phyloP scores from a whole-genome alignment of 2,329 filamentous ascomycete genomes.

The Rachicladosporium sp. region DNA sequence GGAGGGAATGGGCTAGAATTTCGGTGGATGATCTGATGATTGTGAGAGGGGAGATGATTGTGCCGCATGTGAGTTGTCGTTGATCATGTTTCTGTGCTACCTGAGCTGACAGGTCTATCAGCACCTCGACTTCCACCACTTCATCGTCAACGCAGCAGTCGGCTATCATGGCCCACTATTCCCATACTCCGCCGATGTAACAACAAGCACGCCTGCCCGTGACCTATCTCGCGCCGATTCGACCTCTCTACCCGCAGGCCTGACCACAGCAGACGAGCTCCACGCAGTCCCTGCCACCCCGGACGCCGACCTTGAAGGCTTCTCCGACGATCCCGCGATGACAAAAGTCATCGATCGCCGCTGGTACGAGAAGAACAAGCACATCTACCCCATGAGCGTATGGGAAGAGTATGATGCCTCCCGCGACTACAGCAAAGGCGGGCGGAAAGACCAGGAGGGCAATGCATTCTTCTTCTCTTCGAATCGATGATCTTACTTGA shows the following conservation, averaged over 20 bases:
- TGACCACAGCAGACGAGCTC: constrained; percentile 4
- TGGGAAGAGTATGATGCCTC: constrained; percentile 94
- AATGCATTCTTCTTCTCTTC: constrained; percentile 67
- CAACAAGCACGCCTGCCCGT: constrained; percentile 27
- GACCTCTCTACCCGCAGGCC: constrained; percentile 8
- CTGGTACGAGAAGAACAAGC: constrained; percentile 97
- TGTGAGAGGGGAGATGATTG: constrained; percentile 77
- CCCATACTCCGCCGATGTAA: constrained; percentile 50
- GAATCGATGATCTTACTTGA: not conserved
- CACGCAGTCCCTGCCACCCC: constrained; percentile 12
- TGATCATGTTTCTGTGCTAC: constrained; percentile 1
- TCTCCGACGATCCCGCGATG: constrained; percentile 59
- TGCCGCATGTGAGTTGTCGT: constrained; percentile 66
- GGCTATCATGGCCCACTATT: constrained; percentile 70
- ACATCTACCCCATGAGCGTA: constrained; percentile 90
- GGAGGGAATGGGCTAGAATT: constrained; percentile 80
- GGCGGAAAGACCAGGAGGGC: constrained; percentile 72
- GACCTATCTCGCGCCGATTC: constrained; percentile 6
- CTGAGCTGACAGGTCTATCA: constrained; percentile 26
- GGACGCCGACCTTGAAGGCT: constrained; percentile 55
- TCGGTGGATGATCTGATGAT: constrained; percentile 93
- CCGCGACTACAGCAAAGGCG: constrained; percentile 66
- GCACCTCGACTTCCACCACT: constrained; percentile 97
- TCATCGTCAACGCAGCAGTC: constrained; percentile 75
- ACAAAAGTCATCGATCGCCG: constrained; percentile 93